Percentiles rank a stretch among this genome's conserved stretches.
Evolutionary conservation across 176 grass and related monocot genomes (phyloP).

Genomic region (Oryza longistaminata): DNA sequence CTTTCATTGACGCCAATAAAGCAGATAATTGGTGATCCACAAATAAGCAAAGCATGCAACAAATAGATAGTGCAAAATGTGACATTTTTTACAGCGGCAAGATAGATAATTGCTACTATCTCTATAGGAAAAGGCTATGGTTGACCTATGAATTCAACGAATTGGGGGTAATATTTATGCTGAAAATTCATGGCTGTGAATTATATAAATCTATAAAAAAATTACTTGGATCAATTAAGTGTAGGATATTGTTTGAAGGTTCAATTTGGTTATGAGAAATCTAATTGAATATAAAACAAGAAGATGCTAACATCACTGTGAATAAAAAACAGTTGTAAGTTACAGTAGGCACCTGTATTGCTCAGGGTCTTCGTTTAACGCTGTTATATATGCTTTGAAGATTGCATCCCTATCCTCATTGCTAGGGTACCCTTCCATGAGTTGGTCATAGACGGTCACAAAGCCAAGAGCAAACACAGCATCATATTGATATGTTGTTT

Average conservation of each 20-base stretch:
- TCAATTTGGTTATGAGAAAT: background rate
- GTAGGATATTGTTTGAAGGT: background rate
- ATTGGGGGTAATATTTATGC: background rate
- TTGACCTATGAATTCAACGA: background rate
- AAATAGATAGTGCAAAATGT: background rate
- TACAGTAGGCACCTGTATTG: slow-evolving; percentile 66
- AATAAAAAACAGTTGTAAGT: background rate
- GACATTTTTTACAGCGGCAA: slow-evolving; percentile 15
- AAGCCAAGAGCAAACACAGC: slow-evolving; percentile 93
- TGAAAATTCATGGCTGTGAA: background rate
- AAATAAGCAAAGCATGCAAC: background rate
- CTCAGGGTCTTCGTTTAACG: slow-evolving; percentile 85
- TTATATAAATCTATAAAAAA: background rate
- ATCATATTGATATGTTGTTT: slow-evolving; percentile 96
- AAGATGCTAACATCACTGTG: slow-evolving; percentile 22
- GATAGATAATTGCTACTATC: background rate
- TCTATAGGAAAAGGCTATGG: background rate
- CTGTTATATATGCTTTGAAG: slow-evolving; percentile 75
- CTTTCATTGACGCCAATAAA: slow-evolving; percentile 27
- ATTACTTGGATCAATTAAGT: background rate
- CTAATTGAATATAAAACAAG: background rate
- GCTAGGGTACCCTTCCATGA: slow-evolving; percentile 96
- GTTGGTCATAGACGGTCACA: slow-evolving; percentile 89
- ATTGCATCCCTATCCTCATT: slow-evolving; percentile 73
- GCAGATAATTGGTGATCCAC: slow-evolving; percentile 21